Evolutionary conservation across 2,329 filamentous ascomycete species (phyloP), one percentile per base, ranked within the genome.

Genomic region (Xenoacremonium recifei): DNA sequence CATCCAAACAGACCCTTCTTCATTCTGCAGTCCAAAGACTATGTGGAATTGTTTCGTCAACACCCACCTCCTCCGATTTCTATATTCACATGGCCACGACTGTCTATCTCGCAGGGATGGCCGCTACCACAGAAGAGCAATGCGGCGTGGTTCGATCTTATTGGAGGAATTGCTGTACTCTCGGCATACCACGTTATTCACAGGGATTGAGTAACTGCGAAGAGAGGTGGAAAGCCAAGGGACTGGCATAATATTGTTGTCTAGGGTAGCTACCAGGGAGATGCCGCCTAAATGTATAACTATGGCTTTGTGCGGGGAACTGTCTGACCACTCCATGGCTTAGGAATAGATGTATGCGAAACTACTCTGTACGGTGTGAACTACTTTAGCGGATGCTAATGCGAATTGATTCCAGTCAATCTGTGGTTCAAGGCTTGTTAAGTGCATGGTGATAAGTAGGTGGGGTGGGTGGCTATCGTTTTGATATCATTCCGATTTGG

Each of bases 31-130:
- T 68, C 3, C 56, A 64, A 23, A 55, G 59, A 3, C 55, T 63
- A 7, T 71, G 68, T n/a, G 42, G 56, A 3, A 51, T 63, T 0
- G 61, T 71, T 2, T 54, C 60, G 0, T 48, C 51, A 0, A 59
- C 61, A 5, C 53, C 61, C 2, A 44, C 61, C 2, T 57, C 54
- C 1, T 71, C 66, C 1, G 56, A 54, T 5, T 69, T 65, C 44
- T 69, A 69, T 44, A 61, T 65, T 21, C 66, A 70, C 40, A 51
- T 71, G 48, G 67, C 65, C 2, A 60, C 61, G 0, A 57, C 64
- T 0, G 65, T 63, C 0, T 70, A 65, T 35, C 42, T 71, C 4
- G 61, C 64, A 1, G 66, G 61, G 0, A 66, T 68, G 45, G 55
- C 65, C 25, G 65, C 65, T 1, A 62, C 49, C 5, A 58, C 55